Base-by-base conservation (phyloP, 371 early-diverging fungal genomes). In the Lichtheimia corymbifera region DNA sequence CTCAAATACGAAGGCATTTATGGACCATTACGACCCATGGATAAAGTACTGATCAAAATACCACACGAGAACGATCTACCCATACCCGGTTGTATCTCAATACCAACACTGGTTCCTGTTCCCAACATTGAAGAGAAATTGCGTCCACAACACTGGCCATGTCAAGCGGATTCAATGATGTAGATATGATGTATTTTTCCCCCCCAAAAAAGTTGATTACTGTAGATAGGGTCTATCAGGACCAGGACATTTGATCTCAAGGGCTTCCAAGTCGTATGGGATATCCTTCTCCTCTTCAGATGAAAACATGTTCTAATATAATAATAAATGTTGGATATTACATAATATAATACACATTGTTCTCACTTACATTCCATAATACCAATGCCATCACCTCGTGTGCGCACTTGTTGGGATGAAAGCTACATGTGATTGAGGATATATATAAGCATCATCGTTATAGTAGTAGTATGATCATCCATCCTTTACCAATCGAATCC, bases 371-470 rank as follows among this genome's bases (percentile, higher is more conserved):
- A 70, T 88, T 87, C 88, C 87, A 88, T 30, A 85, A 63, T 7
- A 80, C 71, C 13, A 76, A 75, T 12, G 88, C 84, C 86, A 89
- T 83, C 24, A 86, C 62, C 59, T 84, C 83, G 64, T 89, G 87
- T 17, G 86, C 86, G 40, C 81, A 79, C 45, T 67, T 72, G 56
- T 84, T 80, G 11, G 90, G 90, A 68, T 90, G 90, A 68, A 90
- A 88, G 66, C 90, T 85, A 20, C 12, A 13, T 9, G n/a, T 14
- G 11, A 54, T 44, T 14, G 54, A 56, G 42, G 11, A 1, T 5
- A 44, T 15, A 54, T 61, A 15, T 27, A 27, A 54, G 30, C 49
- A 24, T 11, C 25, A 25, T 45, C 59, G 17, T 22, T 22, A 22
- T 22, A 22, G 22, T 22, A 22, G 22, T 25, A 45, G 58, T 28